Conservation (phyloP, 2,329 filamentous ascomycete genomes). For the Penicillium brasilianum region DNA sequence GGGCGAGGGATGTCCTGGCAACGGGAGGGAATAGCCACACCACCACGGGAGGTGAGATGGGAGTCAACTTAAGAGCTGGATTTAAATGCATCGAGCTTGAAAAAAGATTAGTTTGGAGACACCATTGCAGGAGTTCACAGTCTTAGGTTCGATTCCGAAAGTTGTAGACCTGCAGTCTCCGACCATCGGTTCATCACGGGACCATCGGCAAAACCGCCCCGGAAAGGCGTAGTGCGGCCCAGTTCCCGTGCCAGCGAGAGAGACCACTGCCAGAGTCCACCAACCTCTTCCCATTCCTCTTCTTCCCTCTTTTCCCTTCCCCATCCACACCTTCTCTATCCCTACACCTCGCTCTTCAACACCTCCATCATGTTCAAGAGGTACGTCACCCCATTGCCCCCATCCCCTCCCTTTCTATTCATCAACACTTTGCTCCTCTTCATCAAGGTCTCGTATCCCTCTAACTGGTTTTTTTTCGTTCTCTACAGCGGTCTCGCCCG, state of each 20-base stretch:
- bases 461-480: conserved; percentile 24
- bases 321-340: conserved; percentile 31
- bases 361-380: conserved; percentile 66
- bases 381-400: conserved; percentile 47
- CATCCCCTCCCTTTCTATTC: conserved; percentile 15
- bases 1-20: conserved; percentile 27
- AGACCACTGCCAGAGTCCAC: conserved; percentile 27
- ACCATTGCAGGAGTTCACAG: neutral
- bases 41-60: conserved; percentile 2
- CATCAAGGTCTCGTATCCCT: conserved; percentile 32
- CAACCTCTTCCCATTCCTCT: conserved; percentile 42
- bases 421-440: conserved; percentile 29
- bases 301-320: conserved; percentile 39
- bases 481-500: conserved; percentile 66
- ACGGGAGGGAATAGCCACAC: conserved; percentile 12
- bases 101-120: neutral
- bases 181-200: conserved; percentile 47
- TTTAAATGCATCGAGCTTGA: neutral
- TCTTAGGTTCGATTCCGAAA: no score
- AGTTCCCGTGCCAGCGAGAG: conserved; percentile 33
- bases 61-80: conserved; percentile 1
- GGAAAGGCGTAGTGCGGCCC: conserved; percentile 46
- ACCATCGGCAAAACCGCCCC: conserved; percentile 51
- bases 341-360: conserved; percentile 48
- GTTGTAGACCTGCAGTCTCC: neutral